Percentiles rank a stretch among this genome's conserved stretches.
These are phyloP conservation scores for Fusarium staphyleae DNA, from an alignment of 2,329 filamentous ascomycete genomes.

Conservation along the genomic window DNA sequence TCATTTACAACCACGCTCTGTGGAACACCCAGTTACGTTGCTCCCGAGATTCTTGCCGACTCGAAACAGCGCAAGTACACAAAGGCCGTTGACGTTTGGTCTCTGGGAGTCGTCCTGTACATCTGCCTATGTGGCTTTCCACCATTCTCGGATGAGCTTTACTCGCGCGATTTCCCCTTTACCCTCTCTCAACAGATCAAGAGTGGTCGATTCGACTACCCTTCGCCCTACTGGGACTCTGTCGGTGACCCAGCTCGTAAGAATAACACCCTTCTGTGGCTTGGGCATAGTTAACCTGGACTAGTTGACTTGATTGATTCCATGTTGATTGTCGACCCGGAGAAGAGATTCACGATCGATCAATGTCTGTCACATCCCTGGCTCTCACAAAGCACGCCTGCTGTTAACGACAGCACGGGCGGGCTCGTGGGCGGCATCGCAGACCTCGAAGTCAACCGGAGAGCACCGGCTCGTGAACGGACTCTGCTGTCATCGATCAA, in stretches of 20 bases:
- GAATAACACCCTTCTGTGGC: constrained; percentile 26
- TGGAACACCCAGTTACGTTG: constrained; percentile 96
- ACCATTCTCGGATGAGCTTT: constrained; percentile 94
- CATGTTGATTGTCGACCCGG: constrained; percentile 90
- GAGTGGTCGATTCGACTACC: constrained; percentile 88
- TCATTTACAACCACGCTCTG: constrained; percentile 97
- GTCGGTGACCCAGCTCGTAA: constrained; percentile 72
- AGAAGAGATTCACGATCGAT: constrained; percentile 85
- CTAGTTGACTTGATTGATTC: constrained; percentile 87
- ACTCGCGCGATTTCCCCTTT: constrained; percentile 81
- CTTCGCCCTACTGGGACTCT: constrained; percentile 85
- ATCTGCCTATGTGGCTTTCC: constrained; percentile 97
- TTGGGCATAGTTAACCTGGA: neutral
- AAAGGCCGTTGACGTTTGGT: constrained; percentile 95
- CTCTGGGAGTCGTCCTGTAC: constrained; percentile 95
- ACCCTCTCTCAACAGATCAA: constrained; percentile 92
- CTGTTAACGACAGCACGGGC: constrained; percentile 85
- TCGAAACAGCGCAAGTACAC: constrained; percentile 86
- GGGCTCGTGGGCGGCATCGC: constrained; percentile 88
- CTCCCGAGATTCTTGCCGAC: constrained; percentile 91
- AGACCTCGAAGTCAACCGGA: constrained; percentile 81
- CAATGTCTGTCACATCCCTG: constrained; percentile 92
- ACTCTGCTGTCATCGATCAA: constrained; percentile 86
- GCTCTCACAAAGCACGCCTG: constrained; percentile 70
- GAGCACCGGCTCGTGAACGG: constrained; percentile 81